Conservation (phyloP, 768 basidiomycete species). For the Suillus americanus region DNA sequence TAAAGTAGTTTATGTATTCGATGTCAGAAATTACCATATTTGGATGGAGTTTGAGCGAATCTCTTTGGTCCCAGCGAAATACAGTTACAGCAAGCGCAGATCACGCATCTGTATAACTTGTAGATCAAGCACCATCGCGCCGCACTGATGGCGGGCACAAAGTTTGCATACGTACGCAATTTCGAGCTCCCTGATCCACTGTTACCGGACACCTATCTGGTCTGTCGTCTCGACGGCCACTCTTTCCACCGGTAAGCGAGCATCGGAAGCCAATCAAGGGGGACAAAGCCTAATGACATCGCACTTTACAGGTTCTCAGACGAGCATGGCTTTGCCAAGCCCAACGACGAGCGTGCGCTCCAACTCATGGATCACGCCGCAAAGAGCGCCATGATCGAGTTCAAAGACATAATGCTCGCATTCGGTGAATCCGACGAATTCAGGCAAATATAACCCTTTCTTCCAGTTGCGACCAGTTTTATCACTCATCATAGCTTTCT, state of each 20-base stretch:
- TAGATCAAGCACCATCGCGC: neutral
- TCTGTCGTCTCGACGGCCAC: slow-evolving; percentile 90
- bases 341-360: slow-evolving; percentile 87
- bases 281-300: neutral
- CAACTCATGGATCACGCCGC: slow-evolving; percentile 93
- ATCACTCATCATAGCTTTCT: slow-evolving; percentile 64
- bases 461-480: neutral
- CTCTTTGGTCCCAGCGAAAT: neutral
- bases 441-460: slow-evolving; percentile 52
- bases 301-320: slow-evolving; percentile 70
- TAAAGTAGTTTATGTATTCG: too few species aligned
- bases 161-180: slow-evolving; percentile 84
- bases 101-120: neutral
- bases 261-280: neutral
- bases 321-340: slow-evolving; percentile 79
- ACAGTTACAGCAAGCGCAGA: neutral
- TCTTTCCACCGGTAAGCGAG: slow-evolving; percentile 81
- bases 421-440: slow-evolving; percentile 99
- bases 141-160: slow-evolving; percentile 81
- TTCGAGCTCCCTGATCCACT: slow-evolving; percentile 90
- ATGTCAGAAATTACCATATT: neutral
- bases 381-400: slow-evolving; percentile 73
- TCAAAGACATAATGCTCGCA: slow-evolving; percentile 79
- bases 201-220: slow-evolving; percentile 78
- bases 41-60: neutral